Percentiles rank a stretch among this genome's conserved stretches.
phyloP scores from a whole-genome alignment of 768 basidiomycete genomes.

The Mycena alexandri region DNA sequence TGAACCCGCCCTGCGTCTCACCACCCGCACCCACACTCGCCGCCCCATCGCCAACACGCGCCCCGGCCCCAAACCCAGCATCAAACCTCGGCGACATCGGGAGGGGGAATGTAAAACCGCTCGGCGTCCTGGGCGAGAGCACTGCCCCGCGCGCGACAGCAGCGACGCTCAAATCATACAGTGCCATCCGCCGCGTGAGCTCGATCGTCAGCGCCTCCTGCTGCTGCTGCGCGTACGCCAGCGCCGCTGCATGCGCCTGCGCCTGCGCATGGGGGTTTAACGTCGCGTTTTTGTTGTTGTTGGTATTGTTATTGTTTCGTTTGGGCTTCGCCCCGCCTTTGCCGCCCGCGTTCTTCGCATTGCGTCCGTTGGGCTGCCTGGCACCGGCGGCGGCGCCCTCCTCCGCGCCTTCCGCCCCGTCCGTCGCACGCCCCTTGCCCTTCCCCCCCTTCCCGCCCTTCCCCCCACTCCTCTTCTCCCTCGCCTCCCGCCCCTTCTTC shows the following conservation, averaged over 20 bases:
- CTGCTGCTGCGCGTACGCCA: neutral
- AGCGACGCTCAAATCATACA: neutral
- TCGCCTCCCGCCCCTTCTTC: constrained; percentile 24
- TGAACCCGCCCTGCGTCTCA: neutral
- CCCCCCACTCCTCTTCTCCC: neutral
- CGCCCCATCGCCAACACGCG: neutral
- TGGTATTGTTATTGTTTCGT: neutral
- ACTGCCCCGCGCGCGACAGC: neutral
- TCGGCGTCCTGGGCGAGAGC: neutral
- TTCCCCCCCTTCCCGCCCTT: neutral
- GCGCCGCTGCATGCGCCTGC: neutral
- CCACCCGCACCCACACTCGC: neutral
- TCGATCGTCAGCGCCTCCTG: constrained; percentile 2
- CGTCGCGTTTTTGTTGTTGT: neutral
- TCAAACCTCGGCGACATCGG: neutral
- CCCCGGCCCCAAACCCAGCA: neutral
- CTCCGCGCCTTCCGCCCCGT: constrained; percentile 10
- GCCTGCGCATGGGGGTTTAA: neutral
- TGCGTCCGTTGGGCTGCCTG: neutral
- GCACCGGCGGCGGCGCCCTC: too few relatives aligned
- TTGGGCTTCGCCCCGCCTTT: neutral
- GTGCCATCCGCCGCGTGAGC: constrained; percentile 12
- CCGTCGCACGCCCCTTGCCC: constrained; percentile 13
- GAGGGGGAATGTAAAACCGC: neutral
- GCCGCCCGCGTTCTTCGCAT: neutral